These are phyloP conservation scores for Geoglossum glabrum DNA, from an alignment of 495 filamentous ascomycete species.

Conservation along the genomic window DNA sequence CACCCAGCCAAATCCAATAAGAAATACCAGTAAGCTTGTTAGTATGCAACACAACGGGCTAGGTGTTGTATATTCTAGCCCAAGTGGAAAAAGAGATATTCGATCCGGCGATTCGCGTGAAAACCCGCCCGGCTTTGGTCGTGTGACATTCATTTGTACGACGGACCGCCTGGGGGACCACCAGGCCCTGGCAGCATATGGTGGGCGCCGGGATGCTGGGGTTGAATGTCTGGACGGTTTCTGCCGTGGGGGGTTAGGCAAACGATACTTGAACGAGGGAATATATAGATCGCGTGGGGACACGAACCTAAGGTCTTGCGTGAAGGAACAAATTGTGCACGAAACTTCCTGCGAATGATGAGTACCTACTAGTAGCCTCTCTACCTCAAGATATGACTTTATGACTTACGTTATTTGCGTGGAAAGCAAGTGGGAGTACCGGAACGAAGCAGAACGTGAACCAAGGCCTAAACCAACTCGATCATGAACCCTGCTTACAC, in stretches of 20 bases:
- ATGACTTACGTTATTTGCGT: conserved; percentile 27
- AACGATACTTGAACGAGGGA: neutral
- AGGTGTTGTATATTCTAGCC: neutral
- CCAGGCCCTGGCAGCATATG: neutral
- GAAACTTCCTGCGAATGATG: conserved; percentile 23
- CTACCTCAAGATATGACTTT: neutral
- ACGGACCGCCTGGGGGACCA: neutral
- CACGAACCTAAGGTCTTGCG: conserved; percentile 27
- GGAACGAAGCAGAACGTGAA: conserved; percentile 37
- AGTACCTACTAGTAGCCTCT: conserved; percentile 9
- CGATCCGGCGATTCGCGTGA: neutral
- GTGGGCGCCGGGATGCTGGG: neutral
- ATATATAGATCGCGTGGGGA: conserved; percentile 6
- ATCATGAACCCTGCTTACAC: neutral
- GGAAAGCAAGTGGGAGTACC: conserved; percentile 26
- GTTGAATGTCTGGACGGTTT: conserved; percentile 23
- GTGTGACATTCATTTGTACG: neutral
- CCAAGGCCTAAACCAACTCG: conserved; percentile 24
- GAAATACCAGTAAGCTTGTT: neutral
- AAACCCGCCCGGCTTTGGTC: neutral
- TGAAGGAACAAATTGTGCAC: conserved; percentile 32
- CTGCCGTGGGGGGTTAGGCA: neutral
- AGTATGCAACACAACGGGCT: neutral
- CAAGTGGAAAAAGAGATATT: neutral
- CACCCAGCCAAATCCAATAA: neutral